Conservation (phyloP, 1,284 basidiomycete species). For the Trametes sp. region DNA sequence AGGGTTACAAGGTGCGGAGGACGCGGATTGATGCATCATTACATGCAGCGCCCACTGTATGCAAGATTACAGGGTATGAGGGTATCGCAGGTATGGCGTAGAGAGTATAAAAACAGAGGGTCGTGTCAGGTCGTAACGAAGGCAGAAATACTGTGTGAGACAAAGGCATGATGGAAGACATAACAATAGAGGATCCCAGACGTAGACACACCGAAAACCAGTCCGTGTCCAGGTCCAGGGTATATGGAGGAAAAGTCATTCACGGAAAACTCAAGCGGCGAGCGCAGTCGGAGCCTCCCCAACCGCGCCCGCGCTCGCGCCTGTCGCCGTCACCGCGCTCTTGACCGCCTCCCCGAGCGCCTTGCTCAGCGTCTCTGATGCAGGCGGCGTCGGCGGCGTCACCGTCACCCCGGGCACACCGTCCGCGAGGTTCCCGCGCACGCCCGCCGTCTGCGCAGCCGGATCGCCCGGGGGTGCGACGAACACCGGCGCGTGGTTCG, state of each 20-base stretch:
- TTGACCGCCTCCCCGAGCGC: conserved; percentile 10
- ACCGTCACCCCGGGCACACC: conserved; percentile 38
- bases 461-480: conserved; percentile 23
- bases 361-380: conserved; percentile 28
- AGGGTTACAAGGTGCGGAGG: too few relatives aligned
- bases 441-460: conserved; percentile 18
- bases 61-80: not conserved
- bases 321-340: too few relatives aligned
- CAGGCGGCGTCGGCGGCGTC: conserved; percentile 41
- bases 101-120: not conserved
- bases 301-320: not conserved
- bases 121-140: not conserved
- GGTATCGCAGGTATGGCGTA: not conserved
- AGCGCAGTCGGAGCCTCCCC: conserved; percentile 4
- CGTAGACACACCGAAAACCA: not conserved
- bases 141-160: not conserved
- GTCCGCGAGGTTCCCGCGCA: conserved; percentile 19
- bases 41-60: not conserved
- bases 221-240: not conserved
- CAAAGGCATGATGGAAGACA: not conserved
- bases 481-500: conserved; percentile 21
- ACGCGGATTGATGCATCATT: not conserved
- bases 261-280: not conserved
- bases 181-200: not conserved
- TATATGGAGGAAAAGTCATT: not conserved